Conservation (phyloP, 2,329 filamentous ascomycete species). For the Paracamarosporium sp. region DNA sequence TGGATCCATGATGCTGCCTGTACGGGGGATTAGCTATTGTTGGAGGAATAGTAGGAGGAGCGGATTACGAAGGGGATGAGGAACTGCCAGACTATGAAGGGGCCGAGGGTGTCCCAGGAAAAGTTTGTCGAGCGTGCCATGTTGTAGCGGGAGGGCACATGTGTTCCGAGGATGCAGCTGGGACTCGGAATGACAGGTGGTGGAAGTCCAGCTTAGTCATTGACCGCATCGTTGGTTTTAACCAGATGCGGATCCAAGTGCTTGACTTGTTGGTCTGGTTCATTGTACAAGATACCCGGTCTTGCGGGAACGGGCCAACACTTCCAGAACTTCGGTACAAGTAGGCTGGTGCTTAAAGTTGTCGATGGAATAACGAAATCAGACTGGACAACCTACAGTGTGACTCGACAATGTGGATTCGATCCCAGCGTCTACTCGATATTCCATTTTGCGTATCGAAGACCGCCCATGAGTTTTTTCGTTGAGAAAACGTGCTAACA, state of each 20-base stretch:
- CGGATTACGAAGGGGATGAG: constrained; percentile 37
- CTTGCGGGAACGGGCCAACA: not conserved
- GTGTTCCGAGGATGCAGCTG: not conserved
- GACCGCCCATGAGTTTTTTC: no score
- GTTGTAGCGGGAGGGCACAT: not conserved
- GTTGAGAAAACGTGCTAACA: no score
- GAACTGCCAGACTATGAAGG: constrained; percentile 45
- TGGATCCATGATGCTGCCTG: constrained; percentile 61
- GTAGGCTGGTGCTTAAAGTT: not conserved
- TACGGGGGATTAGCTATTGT: constrained; percentile 19
- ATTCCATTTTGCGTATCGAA: no score
- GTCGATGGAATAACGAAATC: not conserved
- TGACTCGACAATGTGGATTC: not conserved
- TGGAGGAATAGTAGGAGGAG: not conserved
- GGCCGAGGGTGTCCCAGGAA: constrained; percentile 38
- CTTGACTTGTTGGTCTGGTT: not conserved
- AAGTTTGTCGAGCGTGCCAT: constrained; percentile 19
- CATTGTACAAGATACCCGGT: not conserved
- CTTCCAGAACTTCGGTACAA: not conserved
- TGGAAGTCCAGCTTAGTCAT: constrained; percentile 1
- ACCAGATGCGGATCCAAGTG: not conserved
- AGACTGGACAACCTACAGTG: not conserved
- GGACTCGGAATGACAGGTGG: constrained; percentile 3
- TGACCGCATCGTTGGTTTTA: constrained; percentile 2
- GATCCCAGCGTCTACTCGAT: no score